Base-by-base conservation (phyloP, 768 basidiomycete genomes). In the Mycena metata region DNA sequence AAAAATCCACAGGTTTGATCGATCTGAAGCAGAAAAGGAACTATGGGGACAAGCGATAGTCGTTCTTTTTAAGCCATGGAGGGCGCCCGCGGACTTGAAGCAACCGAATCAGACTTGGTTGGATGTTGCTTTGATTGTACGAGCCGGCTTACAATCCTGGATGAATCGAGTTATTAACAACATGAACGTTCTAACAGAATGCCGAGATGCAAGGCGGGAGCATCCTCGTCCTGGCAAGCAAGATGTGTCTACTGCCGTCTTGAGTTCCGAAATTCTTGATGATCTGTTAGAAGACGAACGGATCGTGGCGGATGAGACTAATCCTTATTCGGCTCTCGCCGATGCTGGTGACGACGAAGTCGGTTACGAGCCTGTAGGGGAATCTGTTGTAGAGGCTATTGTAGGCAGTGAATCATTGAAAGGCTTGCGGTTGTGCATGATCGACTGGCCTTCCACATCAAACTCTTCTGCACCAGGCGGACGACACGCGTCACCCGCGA, bases 151-250 rank as follows among this genome's bases (percentile, higher is more conserved):
- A 12, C 42, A 45, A 17, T 49, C 41, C 63, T 58, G 67, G 57
- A 45, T 21, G n/a, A 23, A 12, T 5, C 54, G 59, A 4, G 43
- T 70, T 41, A 57, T 67, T 36, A 13, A 41, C 1, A 67, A 70
- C 47, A 56, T 67, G 30, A 61, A 62, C 16, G 64, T 62, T 15
- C 13, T 67, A 41, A 15, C 41, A 0, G 69, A 70, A 47, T 70
- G 69, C 39, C 57, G 56, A n/a, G 69, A 70, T 39, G 69, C 69
- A 2, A 39, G 66, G 21, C 30, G 50, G 2, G 57, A 54, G 17
- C 51, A 55, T 35, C 42, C 46, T 2, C 58, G 47, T 1, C 21
- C 33, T 41, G 42, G 49, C 11, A 50, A 17, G 10, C 4, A 15
- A 6, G 64, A 13, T 1, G 13, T 8, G 7, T 24, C 57, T 0